phyloP scores from a whole-genome alignment of 176 grass and related monocot genomes.

The Ensete glaucum region DNA sequence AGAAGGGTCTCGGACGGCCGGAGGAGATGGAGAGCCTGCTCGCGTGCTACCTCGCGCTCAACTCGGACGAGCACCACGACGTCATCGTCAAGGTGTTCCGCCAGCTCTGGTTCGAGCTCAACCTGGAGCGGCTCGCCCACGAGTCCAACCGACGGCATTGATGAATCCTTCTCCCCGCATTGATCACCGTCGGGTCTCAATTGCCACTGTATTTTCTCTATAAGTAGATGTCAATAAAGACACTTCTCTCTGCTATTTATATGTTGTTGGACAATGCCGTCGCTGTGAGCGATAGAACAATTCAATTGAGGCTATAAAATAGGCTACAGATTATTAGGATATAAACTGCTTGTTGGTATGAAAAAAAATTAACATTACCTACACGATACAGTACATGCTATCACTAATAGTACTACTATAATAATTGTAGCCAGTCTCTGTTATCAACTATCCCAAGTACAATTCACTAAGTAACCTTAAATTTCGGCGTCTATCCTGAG shows the following conservation, averaged over 20 bases:
- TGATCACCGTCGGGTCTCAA: background rate
- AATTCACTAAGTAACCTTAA: too few species aligned
- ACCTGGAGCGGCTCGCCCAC: conserved; percentile 1
- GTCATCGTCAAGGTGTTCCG: conserved; percentile 21
- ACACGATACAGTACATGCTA: too few species aligned
- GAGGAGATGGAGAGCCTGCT: conserved; percentile 22
- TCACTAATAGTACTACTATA: too few species aligned
- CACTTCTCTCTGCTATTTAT: background rate
- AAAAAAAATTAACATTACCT: background rate
- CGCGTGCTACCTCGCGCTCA: conserved; percentile 21
- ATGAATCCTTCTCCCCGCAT: background rate
- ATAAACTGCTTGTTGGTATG: background rate
- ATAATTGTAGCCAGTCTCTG: too few species aligned
- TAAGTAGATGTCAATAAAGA: background rate
- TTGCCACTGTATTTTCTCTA: background rate
- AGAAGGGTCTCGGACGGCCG: conserved; percentile 18
- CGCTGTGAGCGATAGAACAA: background rate
- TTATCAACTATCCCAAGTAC: too few species aligned
- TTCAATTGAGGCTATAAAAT: background rate
- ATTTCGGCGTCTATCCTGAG: too few species aligned
- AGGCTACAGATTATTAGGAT: background rate
- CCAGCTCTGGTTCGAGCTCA: conserved; percentile 16
- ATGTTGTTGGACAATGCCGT: background rate
- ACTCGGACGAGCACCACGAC: conserved; percentile 21
- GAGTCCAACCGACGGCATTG: background rate